Evolutionary conservation across 495 filamentous ascomycete species (phyloP), one percentile per base, ranked within the genome.

Genomic region (Aspergillus egyptiacus): DNA sequence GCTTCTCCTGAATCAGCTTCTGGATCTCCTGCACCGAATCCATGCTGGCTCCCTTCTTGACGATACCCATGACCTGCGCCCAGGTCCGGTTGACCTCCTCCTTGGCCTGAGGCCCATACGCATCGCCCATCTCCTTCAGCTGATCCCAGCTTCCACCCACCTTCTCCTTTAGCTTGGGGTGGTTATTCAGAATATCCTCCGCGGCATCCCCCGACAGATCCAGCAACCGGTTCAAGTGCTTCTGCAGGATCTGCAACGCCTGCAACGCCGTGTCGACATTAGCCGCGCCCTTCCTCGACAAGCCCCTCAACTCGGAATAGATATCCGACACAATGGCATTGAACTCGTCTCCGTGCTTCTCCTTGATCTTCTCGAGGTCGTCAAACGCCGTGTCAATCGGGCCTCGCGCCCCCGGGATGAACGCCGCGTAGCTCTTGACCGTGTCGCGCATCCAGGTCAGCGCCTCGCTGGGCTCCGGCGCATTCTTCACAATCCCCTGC

Each of bases 41-140:
- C 3, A 68, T 55, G 25, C 69, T 76, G 17, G 81, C 54, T 6
- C 82, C 82, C 5, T 64, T 63, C 44, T 75, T 67, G 20, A 83
- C 39, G 46, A 84, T 74, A 19, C 78, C 71, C 45, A 62, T 63
- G 38, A 84, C 68, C 54, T 86, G 70, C 13, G 75, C 53, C 74
- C 79, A 86, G 7, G 81, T 84, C 66, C 81, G 67, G 38, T 86
- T 78, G 5, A 82, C 72, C 62, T 84, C 71, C 69, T 85, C 81
- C 69, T 82, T 82, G 0, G 81, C 82, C 54, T 85, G 78, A 0
- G 82, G 83, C 0, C 84, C 84, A 57, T 81, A 80, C 18, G 76
- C 58, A 23, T 84, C 73, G 23, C 77, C 80, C 67, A 84, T 72
- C 53, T 80, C 58, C 69, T 83, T 84, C 34, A 86, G 60, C 60